Conservation (phyloP, 331 rosid genomes). For the Quercus lobata region DNA sequence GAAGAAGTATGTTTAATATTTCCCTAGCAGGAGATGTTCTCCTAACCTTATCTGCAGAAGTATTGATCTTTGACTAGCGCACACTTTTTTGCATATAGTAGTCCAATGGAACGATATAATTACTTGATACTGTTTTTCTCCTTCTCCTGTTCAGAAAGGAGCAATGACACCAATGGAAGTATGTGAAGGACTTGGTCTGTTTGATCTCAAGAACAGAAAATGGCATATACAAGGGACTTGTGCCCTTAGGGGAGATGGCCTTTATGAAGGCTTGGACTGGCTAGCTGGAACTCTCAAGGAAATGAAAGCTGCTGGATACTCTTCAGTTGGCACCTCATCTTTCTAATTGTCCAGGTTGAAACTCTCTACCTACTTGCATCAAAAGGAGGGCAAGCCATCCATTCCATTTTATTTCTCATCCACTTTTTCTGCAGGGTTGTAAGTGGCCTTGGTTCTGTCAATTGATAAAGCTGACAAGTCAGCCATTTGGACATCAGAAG, state of each 20-base stretch:
- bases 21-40: not conserved
- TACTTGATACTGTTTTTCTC: not conserved
- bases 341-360: constrained; percentile 47
- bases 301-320: constrained; percentile 76
- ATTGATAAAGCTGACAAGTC: constrained; percentile 18
- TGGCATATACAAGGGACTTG: constrained; percentile 98
- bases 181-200: constrained; percentile 90
- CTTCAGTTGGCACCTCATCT: constrained; percentile 77
- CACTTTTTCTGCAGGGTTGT: constrained; percentile 32
- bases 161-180: constrained; percentile 95
- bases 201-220: constrained; percentile 85
- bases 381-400: not conserved
- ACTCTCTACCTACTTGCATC: not conserved
- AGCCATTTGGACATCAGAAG: constrained; percentile 18
- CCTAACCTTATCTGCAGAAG: not conserved
- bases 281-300: constrained; percentile 86
- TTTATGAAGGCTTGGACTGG: constrained; percentile 97
- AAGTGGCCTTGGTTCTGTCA: constrained; percentile 10
- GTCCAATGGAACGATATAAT: not conserved
- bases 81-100: not conserved
- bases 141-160: constrained; percentile 49
- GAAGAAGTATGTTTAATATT: not conserved
- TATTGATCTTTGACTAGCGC: no score
- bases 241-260: constrained; percentile 90
- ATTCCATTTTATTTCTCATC: not conserved